Evolutionary conservation across 352 stramenopile species (phyloP), one percentile per base, ranked within the genome.

Genomic region (Phytopythium ostracodes): DNA sequence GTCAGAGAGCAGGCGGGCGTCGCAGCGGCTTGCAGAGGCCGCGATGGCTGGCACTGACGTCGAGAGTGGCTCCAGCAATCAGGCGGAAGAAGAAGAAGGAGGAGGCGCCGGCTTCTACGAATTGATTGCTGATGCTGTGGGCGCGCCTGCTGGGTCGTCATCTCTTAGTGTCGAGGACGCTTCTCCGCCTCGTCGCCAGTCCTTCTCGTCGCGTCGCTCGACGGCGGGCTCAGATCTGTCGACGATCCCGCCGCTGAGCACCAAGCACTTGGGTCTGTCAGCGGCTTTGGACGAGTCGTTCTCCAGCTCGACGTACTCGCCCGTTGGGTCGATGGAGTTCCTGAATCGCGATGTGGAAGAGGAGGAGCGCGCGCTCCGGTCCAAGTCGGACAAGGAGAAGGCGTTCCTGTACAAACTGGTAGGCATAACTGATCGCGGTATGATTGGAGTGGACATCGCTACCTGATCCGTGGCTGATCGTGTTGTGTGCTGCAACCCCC

Each of bases 401-500:
- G 78, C 78, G 24, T 87, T 74, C 52, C 62, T 92, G 46, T 92
- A 89, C 79, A 91, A 92, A 49, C 89, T 89, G 71, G 81, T 89
- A 51, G 14, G 63, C 36, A 40, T 53, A 27, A 8, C 12, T n/a
- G 24, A 24, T 42, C 29, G 7, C 8, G 5, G 29, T 56, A n/a
- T 10, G 11, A 3, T 35, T n/a, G n/a, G n/a, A 15, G 42, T 47
- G 12, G 20, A 7, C 20, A 2, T 47, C 42, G 29, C 22, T 12
- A 47, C 25, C 2, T 46, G 15, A 46, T 20, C 11, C 14, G 12
- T 2, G 14, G 14, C 25, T 35, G 46, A 53, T 53, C 22, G 7
- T 53, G 44, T 4, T 54, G 22, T 4, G 22, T 20, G 22, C 7
- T 14, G 22, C 43, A 10, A 11, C 17, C 1, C 7, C 29, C 29